A percentile compares a stretch with the other conserved stretches of the same genome.
phyloP scores from a whole-genome alignment of 345 rosid genomes.

The Adansonia digitata region DNA sequence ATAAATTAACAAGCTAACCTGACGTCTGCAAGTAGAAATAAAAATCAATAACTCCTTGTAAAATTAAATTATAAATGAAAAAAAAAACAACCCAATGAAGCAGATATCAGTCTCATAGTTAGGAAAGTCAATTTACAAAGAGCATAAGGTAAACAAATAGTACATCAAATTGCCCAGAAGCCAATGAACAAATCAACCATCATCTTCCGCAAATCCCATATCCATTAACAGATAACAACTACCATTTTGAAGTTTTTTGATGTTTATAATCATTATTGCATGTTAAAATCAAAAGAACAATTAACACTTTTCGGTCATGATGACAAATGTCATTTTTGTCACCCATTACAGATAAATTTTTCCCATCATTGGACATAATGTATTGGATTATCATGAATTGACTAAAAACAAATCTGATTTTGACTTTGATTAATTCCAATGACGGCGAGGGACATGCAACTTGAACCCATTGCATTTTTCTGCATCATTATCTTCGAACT shows the following conservation, averaged over 20 bases:
- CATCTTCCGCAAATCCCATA: neutral
- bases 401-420: neutral
- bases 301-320: neutral
- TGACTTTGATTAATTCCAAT: neutral
- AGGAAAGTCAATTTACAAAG: neutral
- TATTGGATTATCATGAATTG: neutral
- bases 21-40: neutral
- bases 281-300: neutral
- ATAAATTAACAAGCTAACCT: neutral
- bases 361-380: neutral
- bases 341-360: neutral
- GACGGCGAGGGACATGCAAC: neutral
- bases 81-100: too few relatives aligned
- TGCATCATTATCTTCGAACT: neutral
- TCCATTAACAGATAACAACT: neutral
- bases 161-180: neutral
- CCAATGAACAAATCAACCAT: neutral
- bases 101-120: too few relatives aligned
- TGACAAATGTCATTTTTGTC: neutral
- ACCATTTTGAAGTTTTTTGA: neutral
- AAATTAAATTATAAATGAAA: neutral
- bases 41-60: neutral
- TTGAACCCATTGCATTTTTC: neutral
- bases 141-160: neutral
- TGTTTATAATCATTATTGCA: neutral